Evolutionary conservation across 495 filamentous ascomycete genomes (phyloP).

Genomic region (Annulohypoxylon stygium): DNA sequence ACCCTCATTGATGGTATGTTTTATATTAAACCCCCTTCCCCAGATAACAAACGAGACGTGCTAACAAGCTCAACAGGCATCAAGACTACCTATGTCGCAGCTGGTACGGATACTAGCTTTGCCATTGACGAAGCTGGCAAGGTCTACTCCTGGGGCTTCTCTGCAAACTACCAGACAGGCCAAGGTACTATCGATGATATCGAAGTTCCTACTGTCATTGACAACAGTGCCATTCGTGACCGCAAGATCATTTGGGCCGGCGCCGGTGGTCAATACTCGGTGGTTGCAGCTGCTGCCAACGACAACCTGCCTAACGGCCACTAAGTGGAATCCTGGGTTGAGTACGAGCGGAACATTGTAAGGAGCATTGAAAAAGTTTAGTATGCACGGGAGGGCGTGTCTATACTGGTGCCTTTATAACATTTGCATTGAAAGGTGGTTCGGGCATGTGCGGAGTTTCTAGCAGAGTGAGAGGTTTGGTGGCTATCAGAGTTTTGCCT

Average conservation of each 20-base stretch:
- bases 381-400: slow-evolving; percentile 1
- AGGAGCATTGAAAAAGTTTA: slow-evolving; percentile 5
- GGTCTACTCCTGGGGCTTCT: slow-evolving; percentile 78
- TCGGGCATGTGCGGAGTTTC: background rate
- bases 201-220: slow-evolving; percentile 66
- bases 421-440: slow-evolving; percentile 17
- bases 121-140: slow-evolving; percentile 66
- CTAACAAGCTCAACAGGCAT: slow-evolving; percentile 42
- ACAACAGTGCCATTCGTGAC: slow-evolving; percentile 69
- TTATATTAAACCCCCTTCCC: background rate
- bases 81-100: slow-evolving; percentile 53
- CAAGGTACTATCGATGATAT: slow-evolving; percentile 68
- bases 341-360: background rate
- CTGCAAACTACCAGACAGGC: slow-evolving; percentile 74
- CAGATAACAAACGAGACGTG: slow-evolving; percentile 1
- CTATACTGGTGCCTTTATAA: slow-evolving; percentile 27
- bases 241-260: slow-evolving; percentile 67
- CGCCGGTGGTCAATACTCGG: slow-evolving; percentile 73
- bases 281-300: slow-evolving; percentile 58
- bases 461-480: slow-evolving; percentile 18
- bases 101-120: slow-evolving; percentile 70
- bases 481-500: slow-evolving; percentile 1
- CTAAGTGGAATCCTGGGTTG: background rate
- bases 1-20: slow-evolving; percentile 57
- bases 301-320: slow-evolving; percentile 20